Conservation (phyloP, 2,329 filamentous ascomycete species). For the Ophiosphaerella korrae region DNA sequence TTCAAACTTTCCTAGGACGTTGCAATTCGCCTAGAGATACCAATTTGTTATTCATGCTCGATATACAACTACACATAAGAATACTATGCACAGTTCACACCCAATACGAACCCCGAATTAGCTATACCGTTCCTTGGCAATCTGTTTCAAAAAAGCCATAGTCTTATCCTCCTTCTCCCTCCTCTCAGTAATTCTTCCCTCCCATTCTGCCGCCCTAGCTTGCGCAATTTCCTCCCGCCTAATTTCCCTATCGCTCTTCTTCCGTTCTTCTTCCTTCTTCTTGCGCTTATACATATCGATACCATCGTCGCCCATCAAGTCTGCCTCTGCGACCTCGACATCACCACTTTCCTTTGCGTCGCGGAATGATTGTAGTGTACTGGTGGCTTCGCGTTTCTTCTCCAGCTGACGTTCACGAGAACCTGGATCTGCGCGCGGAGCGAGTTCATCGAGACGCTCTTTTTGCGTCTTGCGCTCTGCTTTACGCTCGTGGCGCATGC, state of each 20-base stretch:
- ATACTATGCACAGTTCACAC: not conserved
- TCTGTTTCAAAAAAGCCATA: conserved; percentile 76
- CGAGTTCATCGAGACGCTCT: conserved; percentile 77
- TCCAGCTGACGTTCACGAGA: conserved; percentile 84
- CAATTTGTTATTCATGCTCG: no score
- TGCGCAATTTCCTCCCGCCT: conserved; percentile 79
- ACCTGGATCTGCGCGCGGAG: conserved; percentile 80
- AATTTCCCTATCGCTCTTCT: conserved; percentile 84
- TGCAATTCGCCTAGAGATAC: no score
- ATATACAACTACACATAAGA: no score
- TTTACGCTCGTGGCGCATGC: conserved; percentile 66
- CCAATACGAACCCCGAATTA: conserved; percentile 8
- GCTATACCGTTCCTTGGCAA: conserved; percentile 74
- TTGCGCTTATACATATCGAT: conserved; percentile 69
- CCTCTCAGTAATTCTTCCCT: conserved; percentile 73
- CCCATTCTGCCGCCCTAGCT: conserved; percentile 77
- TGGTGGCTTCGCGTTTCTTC: conserved; percentile 76
- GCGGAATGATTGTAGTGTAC: conserved; percentile 74
- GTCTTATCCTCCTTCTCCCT: conserved; percentile 81
- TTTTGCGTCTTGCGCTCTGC: conserved; percentile 70
- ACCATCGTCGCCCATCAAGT: conserved; percentile 76
- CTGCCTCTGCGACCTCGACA: conserved; percentile 70
- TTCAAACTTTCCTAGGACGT: no score
- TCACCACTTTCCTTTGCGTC: conserved; percentile 67
- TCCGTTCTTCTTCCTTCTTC: conserved; percentile 67